Evolutionary conservation across 192 early-diverging fungal genomes (phyloP).

Genomic region (Backusella tarrabulga): DNA sequence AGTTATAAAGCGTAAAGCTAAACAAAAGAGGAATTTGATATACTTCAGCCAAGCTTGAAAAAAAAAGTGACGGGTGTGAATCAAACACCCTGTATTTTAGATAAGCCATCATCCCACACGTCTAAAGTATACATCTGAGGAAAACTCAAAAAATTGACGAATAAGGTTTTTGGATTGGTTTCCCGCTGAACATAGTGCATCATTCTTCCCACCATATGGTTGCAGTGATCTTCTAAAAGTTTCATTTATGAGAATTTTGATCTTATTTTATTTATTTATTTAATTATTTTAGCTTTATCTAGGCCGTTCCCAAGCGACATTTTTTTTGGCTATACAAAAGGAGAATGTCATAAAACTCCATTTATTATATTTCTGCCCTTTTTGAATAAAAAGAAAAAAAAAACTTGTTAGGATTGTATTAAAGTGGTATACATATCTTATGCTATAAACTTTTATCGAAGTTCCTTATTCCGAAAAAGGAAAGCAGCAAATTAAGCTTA

Average conservation of each 20-base stretch:
- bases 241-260: background rate
- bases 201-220: background rate
- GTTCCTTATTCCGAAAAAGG: no score
- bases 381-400: no score
- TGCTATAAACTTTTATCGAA: no score
- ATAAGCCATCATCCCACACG: background rate
- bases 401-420: no score
- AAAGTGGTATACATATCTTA: no score
- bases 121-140: background rate
- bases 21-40: background rate
- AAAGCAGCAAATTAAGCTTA: no score
- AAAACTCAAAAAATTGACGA: background rate
- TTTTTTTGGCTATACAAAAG: background rate
- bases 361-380: no score
- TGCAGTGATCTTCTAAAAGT: background rate
- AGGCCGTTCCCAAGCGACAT: no score
- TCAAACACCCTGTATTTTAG: background rate
- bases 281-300: no score
- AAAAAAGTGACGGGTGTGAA: constrained; percentile 1
- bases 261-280: no score
- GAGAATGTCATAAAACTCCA: no score
- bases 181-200: background rate
- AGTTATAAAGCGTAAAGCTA: background rate
- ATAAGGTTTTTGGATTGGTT: background rate
- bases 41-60: background rate